Evolutionary conservation across 2,329 filamentous ascomycete genomes (phyloP).

Genomic region (Aspergillus alliaceus): DNA sequence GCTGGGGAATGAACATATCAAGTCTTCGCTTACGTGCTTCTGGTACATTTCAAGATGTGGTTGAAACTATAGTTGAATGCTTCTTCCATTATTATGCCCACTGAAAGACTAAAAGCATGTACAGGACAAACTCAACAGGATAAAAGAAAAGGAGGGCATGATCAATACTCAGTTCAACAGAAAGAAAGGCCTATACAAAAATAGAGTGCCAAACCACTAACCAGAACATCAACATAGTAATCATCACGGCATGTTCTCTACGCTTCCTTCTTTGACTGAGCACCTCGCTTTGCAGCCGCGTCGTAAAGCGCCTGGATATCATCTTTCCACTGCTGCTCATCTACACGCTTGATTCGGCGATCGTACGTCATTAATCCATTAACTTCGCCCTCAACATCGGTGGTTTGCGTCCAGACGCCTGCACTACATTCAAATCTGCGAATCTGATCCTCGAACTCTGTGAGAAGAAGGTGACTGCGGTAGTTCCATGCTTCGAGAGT

Average conservation of each 20-base stretch:
- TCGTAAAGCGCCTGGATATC: constrained; percentile 63
- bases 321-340: constrained; percentile 58
- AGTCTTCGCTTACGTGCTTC: no score
- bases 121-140: neutral
- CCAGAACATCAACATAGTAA: neutral
- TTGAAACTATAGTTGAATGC: no score
- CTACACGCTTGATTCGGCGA: constrained; percentile 55
- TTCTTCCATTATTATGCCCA: no score
- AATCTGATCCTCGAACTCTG: constrained; percentile 50
- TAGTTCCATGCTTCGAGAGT: constrained; percentile 65
- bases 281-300: constrained; percentile 42
- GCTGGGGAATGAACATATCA: no score
- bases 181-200: neutral
- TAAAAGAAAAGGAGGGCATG: no score
- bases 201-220: neutral
- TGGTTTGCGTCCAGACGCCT: constrained; percentile 72
- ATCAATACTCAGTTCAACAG: no score
- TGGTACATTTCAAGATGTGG: no score
- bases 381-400: constrained; percentile 72
- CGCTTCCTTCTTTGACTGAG: neutral
- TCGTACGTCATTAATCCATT: constrained; percentile 72
- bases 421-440: constrained; percentile 63
- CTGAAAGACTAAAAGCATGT: neutral
- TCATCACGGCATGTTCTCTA: neutral
- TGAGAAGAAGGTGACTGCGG: constrained; percentile 55